Evolutionary conservation across 78 protist species (phyloP).

Genomic region (Cavenderia fasciculata): DNA sequence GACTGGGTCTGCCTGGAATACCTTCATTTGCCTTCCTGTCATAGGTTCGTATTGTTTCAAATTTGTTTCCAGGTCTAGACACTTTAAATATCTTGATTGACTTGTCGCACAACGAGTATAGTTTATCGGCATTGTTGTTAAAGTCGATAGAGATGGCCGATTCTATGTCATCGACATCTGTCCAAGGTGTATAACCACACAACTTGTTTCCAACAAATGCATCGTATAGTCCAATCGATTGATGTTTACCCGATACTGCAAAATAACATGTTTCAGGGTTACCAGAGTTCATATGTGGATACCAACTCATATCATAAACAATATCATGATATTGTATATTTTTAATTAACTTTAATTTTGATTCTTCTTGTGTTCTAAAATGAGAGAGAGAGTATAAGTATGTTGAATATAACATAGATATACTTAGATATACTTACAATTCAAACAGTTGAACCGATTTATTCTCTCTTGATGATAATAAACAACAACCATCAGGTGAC

Average conservation of each 20-base stretch:
- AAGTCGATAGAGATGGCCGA: conserved; percentile 44
- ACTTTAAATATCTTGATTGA: conserved; percentile 52
- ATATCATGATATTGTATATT: conserved; percentile 26
- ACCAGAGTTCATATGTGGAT: conserved; percentile 55
- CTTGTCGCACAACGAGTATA: conserved; percentile 43
- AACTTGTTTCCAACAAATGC: conserved; percentile 15
- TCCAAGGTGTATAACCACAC: conserved; percentile 14
- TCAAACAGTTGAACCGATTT: conserved; percentile 30
- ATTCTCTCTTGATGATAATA: conserved; percentile 40
- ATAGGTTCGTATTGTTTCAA: conserved; percentile 14
- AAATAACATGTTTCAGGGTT: conserved; percentile 16
- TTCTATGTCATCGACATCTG: conserved; percentile 59
- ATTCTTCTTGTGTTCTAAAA: background rate
- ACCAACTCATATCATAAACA: conserved; percentile 56
- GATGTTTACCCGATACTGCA: background rate
- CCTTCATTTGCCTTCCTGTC: background rate
- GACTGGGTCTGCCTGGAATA: conserved; percentile 33
- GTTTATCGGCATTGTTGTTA: background rate
- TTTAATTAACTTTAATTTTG: background rate
- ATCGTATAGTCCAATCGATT: conserved; percentile 13
- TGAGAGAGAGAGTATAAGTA: background rate
- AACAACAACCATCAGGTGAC: conserved; percentile 71
- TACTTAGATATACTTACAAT: conserved; percentile 1
- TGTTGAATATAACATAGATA: background rate
- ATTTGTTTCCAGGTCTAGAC: conserved; percentile 32